These are phyloP conservation scores for Aureobasidium lini DNA, from an alignment of 2,329 filamentous ascomycete genomes.

Conservation along the genomic window DNA sequence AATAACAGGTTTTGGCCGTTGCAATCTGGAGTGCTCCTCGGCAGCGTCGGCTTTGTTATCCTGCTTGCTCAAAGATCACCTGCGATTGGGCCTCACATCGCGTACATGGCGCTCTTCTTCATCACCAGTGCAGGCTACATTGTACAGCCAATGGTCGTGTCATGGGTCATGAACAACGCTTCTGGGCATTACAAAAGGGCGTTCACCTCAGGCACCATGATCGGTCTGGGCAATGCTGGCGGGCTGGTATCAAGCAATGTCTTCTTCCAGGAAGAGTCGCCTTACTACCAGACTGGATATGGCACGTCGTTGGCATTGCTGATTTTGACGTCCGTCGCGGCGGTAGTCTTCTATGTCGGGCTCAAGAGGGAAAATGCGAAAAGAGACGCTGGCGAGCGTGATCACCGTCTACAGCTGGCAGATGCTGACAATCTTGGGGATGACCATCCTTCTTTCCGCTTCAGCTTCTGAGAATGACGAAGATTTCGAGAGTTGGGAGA, in stretches of 20 bases:
- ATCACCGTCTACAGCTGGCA: slow-evolving; percentile 34
- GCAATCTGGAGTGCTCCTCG: slow-evolving; percentile 42
- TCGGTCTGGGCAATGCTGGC: slow-evolving; percentile 44
- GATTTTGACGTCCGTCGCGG: slow-evolving; percentile 37
- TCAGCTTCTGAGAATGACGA: slow-evolving; percentile 21
- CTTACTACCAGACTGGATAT: slow-evolving; percentile 36
- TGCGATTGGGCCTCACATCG: slow-evolving; percentile 33
- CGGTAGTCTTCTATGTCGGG: slow-evolving; percentile 34
- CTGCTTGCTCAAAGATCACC: slow-evolving; percentile 39
- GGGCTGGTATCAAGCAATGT: slow-evolving; percentile 48
- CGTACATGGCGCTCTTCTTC: slow-evolving; percentile 50
- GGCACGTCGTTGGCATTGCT: slow-evolving; percentile 40
- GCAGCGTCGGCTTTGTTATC: slow-evolving; percentile 49
- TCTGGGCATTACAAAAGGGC: slow-evolving; percentile 50
- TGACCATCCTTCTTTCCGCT: slow-evolving; percentile 44
- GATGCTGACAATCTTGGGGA: slow-evolving; percentile 45
- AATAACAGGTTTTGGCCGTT: slow-evolving; percentile 49
- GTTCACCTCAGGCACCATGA: slow-evolving; percentile 46
- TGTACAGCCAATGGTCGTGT: slow-evolving; percentile 47
- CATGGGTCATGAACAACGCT: slow-evolving; percentile 52
- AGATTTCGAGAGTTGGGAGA: too few species aligned
- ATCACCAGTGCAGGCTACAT: slow-evolving; percentile 49
- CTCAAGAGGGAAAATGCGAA: slow-evolving; percentile 40
- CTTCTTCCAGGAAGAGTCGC: slow-evolving; percentile 41
- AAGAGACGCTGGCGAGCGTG: slow-evolving; percentile 40